phyloP scores from a whole-genome alignment of 73 alveolate species.

The Stentor coeruleus region DNA sequence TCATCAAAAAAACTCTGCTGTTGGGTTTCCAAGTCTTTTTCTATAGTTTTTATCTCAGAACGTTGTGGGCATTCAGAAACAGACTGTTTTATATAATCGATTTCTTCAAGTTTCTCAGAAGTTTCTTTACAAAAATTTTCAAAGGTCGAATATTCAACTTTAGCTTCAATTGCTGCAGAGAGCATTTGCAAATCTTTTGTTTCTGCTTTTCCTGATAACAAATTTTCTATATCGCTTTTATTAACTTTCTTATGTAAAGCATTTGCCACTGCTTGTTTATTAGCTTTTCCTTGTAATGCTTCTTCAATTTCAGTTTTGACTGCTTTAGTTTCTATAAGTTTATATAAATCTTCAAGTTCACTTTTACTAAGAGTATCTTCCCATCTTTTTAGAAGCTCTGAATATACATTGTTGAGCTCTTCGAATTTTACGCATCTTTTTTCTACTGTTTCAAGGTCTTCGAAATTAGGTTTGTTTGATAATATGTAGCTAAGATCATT shows the following conservation, averaged over 20 bases:
- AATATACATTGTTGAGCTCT: not conserved
- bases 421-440: not conserved
- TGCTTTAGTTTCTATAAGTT: conserved; percentile 70
- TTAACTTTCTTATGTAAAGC: conserved; percentile 92
- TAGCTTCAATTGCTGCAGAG: conserved; percentile 32
- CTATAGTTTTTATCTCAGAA: not conserved
- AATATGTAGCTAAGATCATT: not conserved
- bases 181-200: conserved; percentile 48
- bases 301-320: conserved; percentile 79
- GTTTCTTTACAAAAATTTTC: conserved; percentile 24
- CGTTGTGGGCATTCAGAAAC: not conserved
- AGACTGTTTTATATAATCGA: conserved; percentile 23
- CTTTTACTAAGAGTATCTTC: conserved; percentile 48
- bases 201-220: conserved; percentile 61
- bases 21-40: not conserved
- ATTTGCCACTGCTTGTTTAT: conserved; percentile 83
- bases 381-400: not conserved
- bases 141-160: conserved; percentile 33
- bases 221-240: conserved; percentile 67
- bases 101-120: conserved; percentile 29
- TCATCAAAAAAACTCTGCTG: not conserved
- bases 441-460: not conserved
- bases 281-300: conserved; percentile 75
- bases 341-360: conserved; percentile 54
- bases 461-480: not conserved